Evolutionary conservation across 2,329 filamentous ascomycete genomes (phyloP), one percentile per base, ranked within the genome.

Genomic region (Colletotrichum endophyticum): DNA sequence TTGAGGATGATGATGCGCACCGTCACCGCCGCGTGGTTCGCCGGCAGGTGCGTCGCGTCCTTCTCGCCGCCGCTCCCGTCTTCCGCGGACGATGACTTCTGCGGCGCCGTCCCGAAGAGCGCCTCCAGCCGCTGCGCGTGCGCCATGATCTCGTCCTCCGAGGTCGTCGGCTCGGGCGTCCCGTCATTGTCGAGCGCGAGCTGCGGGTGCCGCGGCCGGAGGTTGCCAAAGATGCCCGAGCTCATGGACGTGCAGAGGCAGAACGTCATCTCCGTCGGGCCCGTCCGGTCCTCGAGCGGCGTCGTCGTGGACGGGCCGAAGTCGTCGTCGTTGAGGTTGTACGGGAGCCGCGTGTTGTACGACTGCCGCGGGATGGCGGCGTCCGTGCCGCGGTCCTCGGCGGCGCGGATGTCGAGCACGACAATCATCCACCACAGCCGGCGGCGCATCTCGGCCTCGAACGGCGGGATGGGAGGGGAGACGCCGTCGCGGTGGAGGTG

Each of bases 401-500:
- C 87, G 2, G 87, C 87, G 9, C 89, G 88, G 32, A 88, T 85
- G 78, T 94, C 92, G 3, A 93, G 85, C n/a, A 92, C 87, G 34
- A 92, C 82, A n/a, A 94, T 87, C 78, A 93, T 90, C 84, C 90
- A 91, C 89, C 92, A 94, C 0, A 93, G 81, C 4, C 92, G 87
- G 11, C 92, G 88, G 25, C 92, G 88, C 83, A 93, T 88, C 82
- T 93, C 90, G 5, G 87, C 87, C 73, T 93, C 88, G 77, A 91
- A 93, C 0, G 89, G 87, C 0, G 83, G 79, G 61, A 85, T 83
- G 2, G 81, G 79, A 8, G 80, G 80, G 7, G 83, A 83, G 49
- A 83, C 81, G 5, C 85, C 84, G 77, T 89, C 88, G 7, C 84
- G 85, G 70, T 89, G 86, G 6, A 89, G 81, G 44, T 82, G 81